Conservation (phyloP, 768 basidiomycete genomes). For the Mycena vitilis region DNA sequence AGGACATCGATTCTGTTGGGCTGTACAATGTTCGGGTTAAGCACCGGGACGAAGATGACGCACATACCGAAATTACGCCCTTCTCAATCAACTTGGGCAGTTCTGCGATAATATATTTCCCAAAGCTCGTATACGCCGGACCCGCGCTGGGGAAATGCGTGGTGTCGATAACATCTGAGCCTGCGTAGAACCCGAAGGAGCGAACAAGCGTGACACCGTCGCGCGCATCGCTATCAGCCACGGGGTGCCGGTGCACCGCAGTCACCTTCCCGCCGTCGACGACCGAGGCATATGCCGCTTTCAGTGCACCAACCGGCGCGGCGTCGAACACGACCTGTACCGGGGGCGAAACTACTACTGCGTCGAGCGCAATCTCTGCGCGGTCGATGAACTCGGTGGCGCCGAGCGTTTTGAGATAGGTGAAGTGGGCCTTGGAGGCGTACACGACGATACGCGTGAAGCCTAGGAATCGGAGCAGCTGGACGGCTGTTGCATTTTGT, state of each 20-base stretch:
- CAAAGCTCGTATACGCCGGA: conserved; percentile 18
- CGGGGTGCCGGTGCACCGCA: not conserved
- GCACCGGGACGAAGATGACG: not conserved
- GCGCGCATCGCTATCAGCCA: not conserved
- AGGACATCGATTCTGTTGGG: conserved; percentile 50
- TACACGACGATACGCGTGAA: conserved; percentile 51
- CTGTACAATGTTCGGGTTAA: conserved; percentile 39
- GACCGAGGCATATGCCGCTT: conserved; percentile 8
- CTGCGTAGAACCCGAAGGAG: conserved; percentile 1
- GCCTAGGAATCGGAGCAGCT: conserved; percentile 39
- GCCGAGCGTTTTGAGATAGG: conserved; percentile 47
- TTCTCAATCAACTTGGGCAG: conserved; percentile 19
- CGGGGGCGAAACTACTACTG: not conserved
- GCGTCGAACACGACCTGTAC: conserved; percentile 16
- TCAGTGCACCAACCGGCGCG: not conserved
- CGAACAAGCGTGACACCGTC: not conserved
- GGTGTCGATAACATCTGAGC: not conserved
- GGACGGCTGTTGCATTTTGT: not conserved
- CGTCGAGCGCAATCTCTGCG: not conserved
- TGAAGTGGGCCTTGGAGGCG: conserved; percentile 49
- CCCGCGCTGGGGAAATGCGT: not conserved
- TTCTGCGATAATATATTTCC: conserved; percentile 11
- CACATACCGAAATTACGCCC: conserved; percentile 9
- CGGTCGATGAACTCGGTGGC: conserved; percentile 49
- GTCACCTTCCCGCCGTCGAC: conserved; percentile 6